Percentiles rank a stretch among this genome's conserved stretches.
Evolutionary conservation across 331 rosid genomes (phyloP).

Genomic region (Erythrophleum ivorense): DNA sequence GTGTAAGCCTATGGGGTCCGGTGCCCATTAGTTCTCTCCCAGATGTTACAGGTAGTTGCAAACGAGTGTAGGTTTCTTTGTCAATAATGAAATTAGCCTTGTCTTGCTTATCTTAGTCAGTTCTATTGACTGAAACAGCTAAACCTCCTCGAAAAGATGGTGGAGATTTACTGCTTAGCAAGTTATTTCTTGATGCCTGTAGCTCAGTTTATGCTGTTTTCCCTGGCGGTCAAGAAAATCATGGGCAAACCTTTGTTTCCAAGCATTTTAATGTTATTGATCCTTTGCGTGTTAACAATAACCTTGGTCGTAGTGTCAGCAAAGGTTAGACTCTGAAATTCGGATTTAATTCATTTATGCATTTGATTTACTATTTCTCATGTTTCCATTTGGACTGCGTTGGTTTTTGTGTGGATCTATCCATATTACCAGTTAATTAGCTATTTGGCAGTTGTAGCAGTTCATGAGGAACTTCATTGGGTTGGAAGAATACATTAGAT

Average conservation of each 20-base stretch:
- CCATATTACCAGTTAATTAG: slow-evolving; percentile 8
- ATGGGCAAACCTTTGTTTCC: slow-evolving; percentile 71
- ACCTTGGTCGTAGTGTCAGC: slow-evolving; percentile 86
- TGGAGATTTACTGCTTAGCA: slow-evolving; percentile 68
- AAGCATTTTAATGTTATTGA: slow-evolving; percentile 82
- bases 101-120: slow-evolving; percentile 7
- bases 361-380: slow-evolving; percentile 5
- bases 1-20: slow-evolving; percentile 90
- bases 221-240: slow-evolving; percentile 68
- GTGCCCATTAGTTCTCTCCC: slow-evolving; percentile 80
- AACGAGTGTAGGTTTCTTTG: slow-evolving; percentile 28
- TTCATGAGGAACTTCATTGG: background rate
- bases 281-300: slow-evolving; percentile 75
- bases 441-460: background rate
- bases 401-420: slow-evolving; percentile 13
- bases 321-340: slow-evolving; percentile 53
- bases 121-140: slow-evolving; percentile 48
- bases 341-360: slow-evolving; percentile 13
- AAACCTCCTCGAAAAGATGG: slow-evolving; percentile 76
- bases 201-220: slow-evolving; percentile 65
- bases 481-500: slow-evolving; percentile 1
- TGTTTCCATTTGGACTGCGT: background rate
- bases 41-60: slow-evolving; percentile 70
- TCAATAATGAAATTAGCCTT: slow-evolving; percentile 14
- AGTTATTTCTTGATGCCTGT: slow-evolving; percentile 63